Evolutionary conservation across 139 green algal genomes (phyloP).

Genomic region (Pleodorina starrii): DNA sequence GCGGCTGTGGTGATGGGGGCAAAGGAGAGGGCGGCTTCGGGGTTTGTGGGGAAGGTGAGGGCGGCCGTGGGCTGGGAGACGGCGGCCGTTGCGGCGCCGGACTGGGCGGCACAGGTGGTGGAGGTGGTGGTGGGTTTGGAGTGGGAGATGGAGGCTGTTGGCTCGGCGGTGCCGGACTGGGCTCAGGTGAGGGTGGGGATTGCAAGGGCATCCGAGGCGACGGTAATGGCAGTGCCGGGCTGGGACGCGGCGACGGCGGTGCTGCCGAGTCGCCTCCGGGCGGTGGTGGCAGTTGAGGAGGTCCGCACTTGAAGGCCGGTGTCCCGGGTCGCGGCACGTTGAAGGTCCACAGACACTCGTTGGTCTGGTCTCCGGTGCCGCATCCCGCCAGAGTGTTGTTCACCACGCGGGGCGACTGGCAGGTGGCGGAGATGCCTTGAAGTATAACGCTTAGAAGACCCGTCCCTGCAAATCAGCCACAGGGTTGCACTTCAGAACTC

Average conservation of each 20-base stretch:
- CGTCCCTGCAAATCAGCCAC: neutral
- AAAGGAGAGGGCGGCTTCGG: neutral
- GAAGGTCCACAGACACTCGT: neutral
- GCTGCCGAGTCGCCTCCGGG: no score
- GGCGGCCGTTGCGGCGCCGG: neutral
- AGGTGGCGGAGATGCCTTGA: neutral
- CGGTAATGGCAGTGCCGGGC: neutral
- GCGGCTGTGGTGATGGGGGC: neutral
- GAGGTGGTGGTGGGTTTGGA: neutral
- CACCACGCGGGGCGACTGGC: neutral
- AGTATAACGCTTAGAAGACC: neutral
- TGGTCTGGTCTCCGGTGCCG: conserved; percentile 1
- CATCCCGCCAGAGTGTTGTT: neutral
- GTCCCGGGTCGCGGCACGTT: neutral
- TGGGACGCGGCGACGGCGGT: neutral
- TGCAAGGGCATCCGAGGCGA: neutral
- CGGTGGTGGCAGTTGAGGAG: neutral
- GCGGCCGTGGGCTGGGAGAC: neutral
- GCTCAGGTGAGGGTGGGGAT: neutral
- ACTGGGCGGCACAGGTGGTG: neutral
- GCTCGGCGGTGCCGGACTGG: neutral
- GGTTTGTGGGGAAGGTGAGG: neutral
- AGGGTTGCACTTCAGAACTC: neutral
- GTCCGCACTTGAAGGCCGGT: neutral
- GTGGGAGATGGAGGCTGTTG: neutral